Percentiles rank a stretch among this genome's conserved stretches.
Evolutionary conservation across 306 rosid genomes (phyloP).

Genomic region (Cicer pinnatifidum): DNA sequence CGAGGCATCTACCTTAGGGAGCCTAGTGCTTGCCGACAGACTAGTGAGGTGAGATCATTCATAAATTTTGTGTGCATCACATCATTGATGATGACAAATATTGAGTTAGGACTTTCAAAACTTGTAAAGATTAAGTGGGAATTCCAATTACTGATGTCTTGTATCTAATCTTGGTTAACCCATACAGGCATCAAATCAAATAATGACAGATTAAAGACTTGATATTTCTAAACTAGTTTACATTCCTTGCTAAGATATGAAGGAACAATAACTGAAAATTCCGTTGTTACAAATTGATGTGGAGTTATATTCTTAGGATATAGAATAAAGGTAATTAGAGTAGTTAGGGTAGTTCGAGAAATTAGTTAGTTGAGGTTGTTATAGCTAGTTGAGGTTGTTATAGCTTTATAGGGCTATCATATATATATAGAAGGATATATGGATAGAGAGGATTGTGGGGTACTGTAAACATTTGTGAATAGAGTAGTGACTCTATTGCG

Average conservation of each 20-base stretch:
- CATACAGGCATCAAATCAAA: not conserved
- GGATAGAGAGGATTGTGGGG: too few relatives aligned
- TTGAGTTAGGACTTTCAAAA: slow-evolving; percentile 19
- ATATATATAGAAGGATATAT: too few relatives aligned
- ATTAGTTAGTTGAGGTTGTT: too few relatives aligned
- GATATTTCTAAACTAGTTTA: not conserved
- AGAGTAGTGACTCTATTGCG: too few relatives aligned
- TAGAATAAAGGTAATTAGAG: too few relatives aligned
- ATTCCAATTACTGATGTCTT: slow-evolving; percentile 7
- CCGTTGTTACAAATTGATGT: not conserved
- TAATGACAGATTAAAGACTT: not conserved
- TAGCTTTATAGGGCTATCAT: too few relatives aligned
- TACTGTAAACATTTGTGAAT: too few relatives aligned
- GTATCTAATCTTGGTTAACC: not conserved
- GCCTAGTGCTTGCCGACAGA: slow-evolving; percentile 72
- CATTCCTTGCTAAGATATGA: slow-evolving; percentile 3
- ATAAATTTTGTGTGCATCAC: slow-evolving; percentile 37
- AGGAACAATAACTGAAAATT: not conserved
- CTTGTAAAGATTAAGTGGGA: slow-evolving; percentile 6
- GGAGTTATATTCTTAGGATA: not conserved
- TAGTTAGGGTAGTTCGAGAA: too few relatives aligned
- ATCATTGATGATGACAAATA: slow-evolving; percentile 12
- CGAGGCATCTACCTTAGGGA: slow-evolving; percentile 96
- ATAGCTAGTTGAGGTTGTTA: too few relatives aligned
- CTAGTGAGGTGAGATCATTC: slow-evolving; percentile 77